Conservation (phyloP, 805 yeast species). For the Yamadazyma phyllophila region DNA sequence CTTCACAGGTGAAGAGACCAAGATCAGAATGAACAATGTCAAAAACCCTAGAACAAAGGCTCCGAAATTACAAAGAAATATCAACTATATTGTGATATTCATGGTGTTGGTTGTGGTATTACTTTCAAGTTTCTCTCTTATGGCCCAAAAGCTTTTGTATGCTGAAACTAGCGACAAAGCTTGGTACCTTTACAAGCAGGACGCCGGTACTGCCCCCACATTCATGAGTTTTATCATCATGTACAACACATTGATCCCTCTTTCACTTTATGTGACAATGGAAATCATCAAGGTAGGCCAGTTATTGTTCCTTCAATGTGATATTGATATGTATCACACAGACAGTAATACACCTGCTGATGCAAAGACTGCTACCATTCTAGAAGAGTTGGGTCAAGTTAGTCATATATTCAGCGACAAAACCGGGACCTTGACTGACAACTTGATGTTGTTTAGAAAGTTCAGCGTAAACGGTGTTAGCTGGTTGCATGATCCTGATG, state of each 20-base stretch:
- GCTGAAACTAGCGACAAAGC: slow-evolving; percentile 36
- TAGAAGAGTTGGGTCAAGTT: slow-evolving; percentile 96
- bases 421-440: slow-evolving; percentile 96
- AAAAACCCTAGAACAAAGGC: slow-evolving; percentile 89
- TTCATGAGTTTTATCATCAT: slow-evolving; percentile 95
- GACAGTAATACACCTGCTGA: slow-evolving; percentile 88
- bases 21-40: slow-evolving; percentile 91
- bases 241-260: slow-evolving; percentile 95
- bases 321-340: slow-evolving; percentile 89
- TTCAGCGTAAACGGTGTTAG: slow-evolving; percentile 84
- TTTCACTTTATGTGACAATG: slow-evolving; percentile 93
- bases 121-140: slow-evolving; percentile 75
- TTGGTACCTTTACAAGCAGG: slow-evolving; percentile 75
- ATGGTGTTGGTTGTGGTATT: slow-evolving; percentile 82
- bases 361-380: slow-evolving; percentile 90
- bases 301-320: slow-evolving; percentile 76
- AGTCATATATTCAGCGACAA: slow-evolving; percentile 93
- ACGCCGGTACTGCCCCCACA: slow-evolving; percentile 84
- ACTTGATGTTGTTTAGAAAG: slow-evolving; percentile 87
- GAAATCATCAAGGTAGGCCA: slow-evolving; percentile 92
- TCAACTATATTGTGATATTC: slow-evolving; percentile 78
- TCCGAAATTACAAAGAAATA: slow-evolving; percentile 81
- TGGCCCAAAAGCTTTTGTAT: slow-evolving; percentile 65
- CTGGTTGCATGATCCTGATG: slow-evolving; percentile 79
- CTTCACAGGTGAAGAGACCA: slow-evolving; percentile 94